Conservation (phyloP, 2,329 filamentous ascomycete genomes). For the Pseudogymnoascus sp. region DNA sequence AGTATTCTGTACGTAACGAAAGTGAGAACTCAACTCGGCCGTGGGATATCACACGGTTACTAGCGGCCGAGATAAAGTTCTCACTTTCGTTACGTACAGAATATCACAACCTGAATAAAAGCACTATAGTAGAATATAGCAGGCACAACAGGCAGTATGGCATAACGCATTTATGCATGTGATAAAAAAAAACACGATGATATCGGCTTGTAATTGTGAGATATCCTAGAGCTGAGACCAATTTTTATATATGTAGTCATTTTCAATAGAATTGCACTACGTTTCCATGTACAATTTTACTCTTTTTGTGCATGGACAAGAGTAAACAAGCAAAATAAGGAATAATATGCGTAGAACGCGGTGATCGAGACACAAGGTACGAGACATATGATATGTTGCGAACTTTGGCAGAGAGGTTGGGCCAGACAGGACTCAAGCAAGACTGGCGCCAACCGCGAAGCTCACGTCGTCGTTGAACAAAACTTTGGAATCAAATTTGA, state of each 20-base stretch:
- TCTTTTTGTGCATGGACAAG: not conserved
- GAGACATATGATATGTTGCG: not conserved
- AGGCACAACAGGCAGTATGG: not conserved
- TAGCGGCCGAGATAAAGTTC: not conserved
- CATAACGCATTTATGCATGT: not conserved
- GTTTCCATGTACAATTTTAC: not conserved
- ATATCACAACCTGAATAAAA: not conserved
- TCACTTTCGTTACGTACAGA: not conserved
- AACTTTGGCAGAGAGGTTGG: not conserved
- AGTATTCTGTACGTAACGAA: not conserved
- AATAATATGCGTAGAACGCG: too few relatives aligned
- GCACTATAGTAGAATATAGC: not conserved
- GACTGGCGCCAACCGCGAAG: constrained; percentile 37
- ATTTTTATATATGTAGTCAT: too few relatives aligned
- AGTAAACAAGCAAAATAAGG: too few relatives aligned
- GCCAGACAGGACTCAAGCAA: constrained; percentile 30
- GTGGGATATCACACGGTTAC: too few relatives aligned
- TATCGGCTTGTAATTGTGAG: not conserved
- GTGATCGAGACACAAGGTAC: not conserved
- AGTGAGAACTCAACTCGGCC: not conserved
- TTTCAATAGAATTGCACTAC: not conserved
- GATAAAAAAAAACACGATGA: not conserved
- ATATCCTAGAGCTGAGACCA: not conserved
- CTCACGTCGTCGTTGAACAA: constrained; percentile 47
- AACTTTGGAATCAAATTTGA: constrained; percentile 40